Evolutionary conservation across 2,329 filamentous ascomycete species (phyloP).

Genomic region (Microdochium bolleyi): DNA sequence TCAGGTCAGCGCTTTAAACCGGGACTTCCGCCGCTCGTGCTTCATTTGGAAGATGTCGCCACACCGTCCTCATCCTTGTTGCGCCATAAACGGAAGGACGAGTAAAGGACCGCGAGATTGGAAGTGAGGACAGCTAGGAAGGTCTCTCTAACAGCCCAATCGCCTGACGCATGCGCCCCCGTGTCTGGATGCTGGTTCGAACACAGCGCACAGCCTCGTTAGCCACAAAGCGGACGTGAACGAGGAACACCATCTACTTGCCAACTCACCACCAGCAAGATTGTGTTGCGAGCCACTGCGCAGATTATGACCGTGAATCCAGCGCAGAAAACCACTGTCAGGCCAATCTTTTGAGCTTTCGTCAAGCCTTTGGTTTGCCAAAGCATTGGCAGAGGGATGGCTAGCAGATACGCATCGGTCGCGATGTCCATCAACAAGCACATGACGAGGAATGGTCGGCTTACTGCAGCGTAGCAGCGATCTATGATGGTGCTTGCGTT

Average conservation of each 20-base stretch:
- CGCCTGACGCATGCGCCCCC: slow-evolving; percentile 2
- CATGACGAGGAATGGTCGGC: slow-evolving; percentile 3
- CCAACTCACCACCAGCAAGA: slow-evolving; percentile 3
- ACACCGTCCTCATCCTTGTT: neutral
- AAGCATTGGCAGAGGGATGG: slow-evolving; percentile 7
- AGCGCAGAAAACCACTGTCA: slow-evolving; percentile 4
- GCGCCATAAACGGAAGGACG: neutral
- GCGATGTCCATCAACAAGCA: slow-evolving; percentile 4
- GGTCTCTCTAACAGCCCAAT: slow-evolving; percentile 4
- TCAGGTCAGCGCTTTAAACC: no score
- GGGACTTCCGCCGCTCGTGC: neutral
- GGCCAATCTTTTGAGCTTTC: slow-evolving; percentile 1
- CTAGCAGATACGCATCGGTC: slow-evolving; percentile 6
- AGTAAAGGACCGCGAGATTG: slow-evolving; percentile 4
- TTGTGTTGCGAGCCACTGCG: slow-evolving; percentile 3
- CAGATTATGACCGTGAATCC: slow-evolving; percentile 4
- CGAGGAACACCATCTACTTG: neutral
- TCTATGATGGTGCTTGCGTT: slow-evolving; percentile 1
- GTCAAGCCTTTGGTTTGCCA: slow-evolving; percentile 1
- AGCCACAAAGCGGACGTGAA: neutral
- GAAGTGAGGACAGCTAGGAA: slow-evolving; percentile 4
- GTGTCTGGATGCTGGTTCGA: slow-evolving; percentile 2
- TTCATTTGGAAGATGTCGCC: neutral
- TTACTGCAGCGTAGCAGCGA: slow-evolving; percentile 5
- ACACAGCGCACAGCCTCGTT: neutral